phyloP scores from a whole-genome alignment of 2,329 filamentous ascomycete species.

The Nothophoma quercina region DNA sequence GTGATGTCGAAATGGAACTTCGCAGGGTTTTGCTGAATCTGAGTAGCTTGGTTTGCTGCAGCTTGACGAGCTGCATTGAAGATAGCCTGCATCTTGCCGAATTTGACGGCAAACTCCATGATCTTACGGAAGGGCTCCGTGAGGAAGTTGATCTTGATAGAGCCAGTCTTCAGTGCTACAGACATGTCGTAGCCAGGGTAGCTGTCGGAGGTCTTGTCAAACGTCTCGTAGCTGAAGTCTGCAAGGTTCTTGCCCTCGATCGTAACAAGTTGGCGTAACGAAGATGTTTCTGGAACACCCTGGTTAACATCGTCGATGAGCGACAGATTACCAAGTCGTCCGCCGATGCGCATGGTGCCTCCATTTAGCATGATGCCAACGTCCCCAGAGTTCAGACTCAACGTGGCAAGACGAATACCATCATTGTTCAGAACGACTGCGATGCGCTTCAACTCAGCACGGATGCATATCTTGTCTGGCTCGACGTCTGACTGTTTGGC shows the following conservation, averaged over 20 bases:
- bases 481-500: slow-evolving; percentile 53
- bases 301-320: slow-evolving; percentile 94
- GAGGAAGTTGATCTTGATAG: slow-evolving; percentile 94
- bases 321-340: slow-evolving; percentile 84
- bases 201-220: slow-evolving; percentile 74
- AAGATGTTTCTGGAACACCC: slow-evolving; percentile 81
- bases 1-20: slow-evolving; percentile 94
- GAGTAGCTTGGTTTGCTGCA: slow-evolving; percentile 89
- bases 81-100: slow-evolving; percentile 98
- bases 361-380: slow-evolving; percentile 88
- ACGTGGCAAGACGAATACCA: slow-evolving; percentile 88
- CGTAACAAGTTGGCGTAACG: slow-evolving; percentile 84
- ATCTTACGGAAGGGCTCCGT: slow-evolving; percentile 98
- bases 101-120: slow-evolving; percentile 96
- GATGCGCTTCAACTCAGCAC: slow-evolving; percentile 92
- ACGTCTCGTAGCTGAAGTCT: slow-evolving; percentile 97
- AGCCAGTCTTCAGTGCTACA: slow-evolving; percentile 88
- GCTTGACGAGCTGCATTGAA: slow-evolving; percentile 97
- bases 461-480: slow-evolving; percentile 85
- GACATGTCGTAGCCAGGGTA: slow-evolving; percentile 97
- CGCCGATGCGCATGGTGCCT: slow-evolving; percentile 85
- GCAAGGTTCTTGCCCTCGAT: slow-evolving; percentile 96
- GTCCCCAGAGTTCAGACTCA: slow-evolving; percentile 91
- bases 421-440: slow-evolving; percentile 96
- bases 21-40: slow-evolving; percentile 87